Conservation (phyloP, 345 rosid species). For the Citropsis articulata region DNA sequence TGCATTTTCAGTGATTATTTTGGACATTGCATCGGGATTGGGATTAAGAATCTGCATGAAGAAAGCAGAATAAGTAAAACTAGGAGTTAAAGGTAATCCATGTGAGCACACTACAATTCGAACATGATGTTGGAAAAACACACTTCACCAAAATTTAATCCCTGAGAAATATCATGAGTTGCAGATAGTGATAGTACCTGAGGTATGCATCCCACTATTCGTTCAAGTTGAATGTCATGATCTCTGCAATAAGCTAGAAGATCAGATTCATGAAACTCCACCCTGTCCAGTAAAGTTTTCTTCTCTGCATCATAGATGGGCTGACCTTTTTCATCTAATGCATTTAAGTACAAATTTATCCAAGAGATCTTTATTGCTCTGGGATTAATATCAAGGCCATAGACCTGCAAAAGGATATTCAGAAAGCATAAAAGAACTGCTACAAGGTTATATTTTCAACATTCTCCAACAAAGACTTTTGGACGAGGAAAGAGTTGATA, state of each 20-base stretch:
- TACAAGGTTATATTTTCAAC: background rate
- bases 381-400: conserved; percentile 75
- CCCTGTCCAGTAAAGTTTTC: conserved; percentile 91
- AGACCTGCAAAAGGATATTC: conserved; percentile 55
- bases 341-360: conserved; percentile 92
- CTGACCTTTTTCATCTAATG: conserved; percentile 81
- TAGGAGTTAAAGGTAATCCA: background rate
- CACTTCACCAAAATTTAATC: background rate
- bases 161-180: background rate
- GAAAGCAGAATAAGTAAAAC: conserved; percentile 16
- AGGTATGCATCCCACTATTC: conserved; percentile 98
- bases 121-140: conserved; percentile 11
- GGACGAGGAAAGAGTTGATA: background rate
- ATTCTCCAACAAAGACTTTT: background rate
- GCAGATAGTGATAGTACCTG: conserved; percentile 55
- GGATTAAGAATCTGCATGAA: conserved; percentile 87
- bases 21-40: conserved; percentile 98
- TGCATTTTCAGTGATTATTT: conserved; percentile 90
- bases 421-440: conserved; percentile 1
- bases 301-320: conserved; percentile 81
- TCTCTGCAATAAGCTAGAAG: conserved; percentile 80
- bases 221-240: conserved; percentile 68
- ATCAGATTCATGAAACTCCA: conserved; percentile 95
- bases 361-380: conserved; percentile 75
- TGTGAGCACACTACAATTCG: background rate